These are phyloP conservation scores for Blumeria graminis DNA, from an alignment of 2,329 filamentous ascomycete species.

Conservation along the genomic window DNA sequence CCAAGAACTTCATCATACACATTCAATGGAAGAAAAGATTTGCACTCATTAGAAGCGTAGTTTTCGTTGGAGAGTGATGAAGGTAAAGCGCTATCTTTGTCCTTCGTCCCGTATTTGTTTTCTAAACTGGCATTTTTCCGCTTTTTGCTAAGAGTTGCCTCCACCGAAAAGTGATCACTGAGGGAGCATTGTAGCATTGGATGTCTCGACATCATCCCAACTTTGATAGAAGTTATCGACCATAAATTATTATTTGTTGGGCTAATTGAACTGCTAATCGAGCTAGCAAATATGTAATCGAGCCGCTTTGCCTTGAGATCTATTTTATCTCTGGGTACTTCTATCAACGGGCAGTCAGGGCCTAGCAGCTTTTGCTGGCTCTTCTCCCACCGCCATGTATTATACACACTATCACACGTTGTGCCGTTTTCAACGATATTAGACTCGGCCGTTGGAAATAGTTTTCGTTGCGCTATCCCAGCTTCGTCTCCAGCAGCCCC, in stretches of 20 bases:
- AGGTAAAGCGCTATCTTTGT: slow-evolving; percentile 11
- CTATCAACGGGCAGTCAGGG: slow-evolving; percentile 33
- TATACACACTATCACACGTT: slow-evolving; percentile 65
- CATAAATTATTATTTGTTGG: slow-evolving; percentile 23
- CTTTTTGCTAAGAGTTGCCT: slow-evolving; percentile 36
- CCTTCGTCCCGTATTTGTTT: background rate
- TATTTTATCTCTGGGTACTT: slow-evolving; percentile 36
- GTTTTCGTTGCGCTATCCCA: slow-evolving; percentile 39
- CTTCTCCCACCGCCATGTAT: slow-evolving; percentile 83
- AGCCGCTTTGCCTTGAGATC: slow-evolving; percentile 66
- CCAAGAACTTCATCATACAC: slow-evolving; percentile 51
- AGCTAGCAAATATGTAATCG: slow-evolving; percentile 78
- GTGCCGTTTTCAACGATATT: slow-evolving; percentile 64
- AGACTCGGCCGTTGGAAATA: slow-evolving; percentile 50
- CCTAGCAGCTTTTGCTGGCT: slow-evolving; percentile 41
- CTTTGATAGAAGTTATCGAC: slow-evolving; percentile 43
- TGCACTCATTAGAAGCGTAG: slow-evolving; percentile 7
- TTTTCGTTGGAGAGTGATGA: slow-evolving; percentile 9
- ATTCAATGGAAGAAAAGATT: slow-evolving; percentile 17
- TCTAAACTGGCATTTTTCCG: background rate
- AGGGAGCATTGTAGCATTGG: slow-evolving; percentile 62
- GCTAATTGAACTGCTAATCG: slow-evolving; percentile 18
- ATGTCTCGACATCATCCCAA: slow-evolving; percentile 65
- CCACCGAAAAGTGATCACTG: slow-evolving; percentile 85
- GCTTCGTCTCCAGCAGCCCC: slow-evolving; percentile 43